Conservation (phyloP, 768 basidiomycete species). For the Boletales sp. region DNA sequence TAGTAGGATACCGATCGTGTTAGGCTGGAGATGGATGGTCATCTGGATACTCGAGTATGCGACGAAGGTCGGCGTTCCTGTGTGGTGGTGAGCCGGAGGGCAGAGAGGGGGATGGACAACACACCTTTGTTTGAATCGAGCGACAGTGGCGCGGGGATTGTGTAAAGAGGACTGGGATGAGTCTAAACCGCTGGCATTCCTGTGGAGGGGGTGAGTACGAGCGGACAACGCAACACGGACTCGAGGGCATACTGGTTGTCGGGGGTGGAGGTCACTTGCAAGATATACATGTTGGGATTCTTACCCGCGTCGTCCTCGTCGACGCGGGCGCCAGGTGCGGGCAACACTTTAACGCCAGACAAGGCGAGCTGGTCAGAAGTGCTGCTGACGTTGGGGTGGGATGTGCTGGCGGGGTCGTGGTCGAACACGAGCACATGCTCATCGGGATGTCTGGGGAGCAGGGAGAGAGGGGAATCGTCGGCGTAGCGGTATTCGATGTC, state of each 20-base stretch:
- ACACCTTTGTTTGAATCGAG: conserved; percentile 70
- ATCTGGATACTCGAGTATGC: conserved; percentile 52
- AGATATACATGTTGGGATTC: conserved; percentile 72
- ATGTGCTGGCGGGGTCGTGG: conserved; percentile 46
- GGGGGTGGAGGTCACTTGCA: conserved; percentile 54
- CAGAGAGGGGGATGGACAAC: background rate
- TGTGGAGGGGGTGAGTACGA: conserved; percentile 3
- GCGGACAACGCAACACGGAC: background rate
- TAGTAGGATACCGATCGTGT: conserved; percentile 2
- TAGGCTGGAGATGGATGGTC: conserved; percentile 6
- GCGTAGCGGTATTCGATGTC: conserved; percentile 78
- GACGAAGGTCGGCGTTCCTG: conserved; percentile 55
- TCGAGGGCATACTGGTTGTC: conserved; percentile 42
- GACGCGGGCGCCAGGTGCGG: conserved; percentile 69
- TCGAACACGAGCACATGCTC: conserved; percentile 77
- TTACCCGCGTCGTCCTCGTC: conserved; percentile 39
- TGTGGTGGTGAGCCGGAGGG: conserved; percentile 7
- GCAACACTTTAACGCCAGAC: conserved; percentile 60
- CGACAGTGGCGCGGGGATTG: conserved; percentile 48
- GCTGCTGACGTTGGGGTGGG: conserved; percentile 48
- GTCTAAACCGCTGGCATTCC: conserved; percentile 16
- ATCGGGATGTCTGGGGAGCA: conserved; percentile 55
- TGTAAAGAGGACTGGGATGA: conserved; percentile 27
- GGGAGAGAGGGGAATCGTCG: conserved; percentile 67
- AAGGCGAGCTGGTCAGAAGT: conserved; percentile 46